Percentiles rank a stretch among this genome's conserved stretches.
These are phyloP conservation scores for Tilletiaria anomala DNA, from an alignment of 1,284 basidiomycete species.

Conservation along the genomic window DNA sequence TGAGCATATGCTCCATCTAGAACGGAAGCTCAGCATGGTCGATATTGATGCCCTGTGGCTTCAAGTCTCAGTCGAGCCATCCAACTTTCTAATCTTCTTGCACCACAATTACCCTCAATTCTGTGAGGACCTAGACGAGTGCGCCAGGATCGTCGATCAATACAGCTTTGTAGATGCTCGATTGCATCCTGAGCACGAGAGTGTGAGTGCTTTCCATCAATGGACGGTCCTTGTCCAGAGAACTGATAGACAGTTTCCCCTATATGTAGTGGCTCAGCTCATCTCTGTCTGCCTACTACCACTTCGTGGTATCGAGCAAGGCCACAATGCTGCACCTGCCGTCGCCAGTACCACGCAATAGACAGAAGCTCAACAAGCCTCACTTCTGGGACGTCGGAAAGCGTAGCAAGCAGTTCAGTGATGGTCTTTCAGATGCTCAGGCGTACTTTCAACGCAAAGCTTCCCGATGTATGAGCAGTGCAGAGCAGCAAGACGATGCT, in stretches of 20 bases:
- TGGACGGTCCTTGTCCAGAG: constrained; percentile 4
- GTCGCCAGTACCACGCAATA: constrained; percentile 62
- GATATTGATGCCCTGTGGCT: constrained; percentile 53
- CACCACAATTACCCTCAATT: constrained; percentile 86
- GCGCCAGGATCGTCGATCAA: constrained; percentile 56
- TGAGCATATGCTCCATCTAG: constrained; percentile 48
- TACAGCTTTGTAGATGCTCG: constrained; percentile 67
- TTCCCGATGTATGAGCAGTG: too few species aligned
- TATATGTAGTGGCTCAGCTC: constrained; percentile 50
- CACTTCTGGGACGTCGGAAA: too few species aligned
- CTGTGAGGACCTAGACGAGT: constrained; percentile 62
- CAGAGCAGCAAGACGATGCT: too few species aligned
- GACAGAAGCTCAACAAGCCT: too few species aligned
- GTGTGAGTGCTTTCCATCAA: constrained; percentile 45
- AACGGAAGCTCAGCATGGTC: constrained; percentile 59
- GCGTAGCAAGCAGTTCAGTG: too few species aligned
- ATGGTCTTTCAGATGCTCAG: too few species aligned
- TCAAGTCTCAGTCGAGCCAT: constrained; percentile 77
- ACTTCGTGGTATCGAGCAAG: constrained; percentile 63
- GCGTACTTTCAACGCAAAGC: too few species aligned
- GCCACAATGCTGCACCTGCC: constrained; percentile 71
- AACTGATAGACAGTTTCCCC: neutral
- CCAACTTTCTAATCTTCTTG: constrained; percentile 71
- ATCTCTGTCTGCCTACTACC: constrained; percentile 58
- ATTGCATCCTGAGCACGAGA: constrained; percentile 47